phyloP scores from a whole-genome alignment of 164 flowering plant species.

The Vitis vinifera region ASM3070453v1 NC_081820.1:6756001-6756500 shows the following conservation, averaged over 20 bases:
- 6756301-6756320: too few species aligned
- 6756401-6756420: too few species aligned
- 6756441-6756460: too few species aligned
- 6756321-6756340: too few species aligned
- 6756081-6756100: conserved; percentile 1
- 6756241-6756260: conserved; percentile 61
- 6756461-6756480: too few species aligned
- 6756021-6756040: conserved; percentile 88
- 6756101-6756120: background rate
- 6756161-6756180: background rate
- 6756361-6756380: too few species aligned
- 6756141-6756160: too few species aligned
- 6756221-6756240: conserved; percentile 99
- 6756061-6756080: conserved; percentile 72
- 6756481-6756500: too few species aligned
- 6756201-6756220: conserved; percentile 91
- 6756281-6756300: background rate
- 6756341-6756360: too few species aligned
- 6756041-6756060: conserved; percentile 49
- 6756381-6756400: too few species aligned
- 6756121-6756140: background rate
- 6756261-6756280: conserved; percentile 84
- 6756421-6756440: too few species aligned
- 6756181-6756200: conserved; percentile 8
- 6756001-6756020: conserved; percentile 92